Percentiles rank a stretch among this genome's conserved stretches.
phyloP scores from a whole-genome alignment of 768 basidiomycete genomes.

The Lyophyllum decastes region DNA sequence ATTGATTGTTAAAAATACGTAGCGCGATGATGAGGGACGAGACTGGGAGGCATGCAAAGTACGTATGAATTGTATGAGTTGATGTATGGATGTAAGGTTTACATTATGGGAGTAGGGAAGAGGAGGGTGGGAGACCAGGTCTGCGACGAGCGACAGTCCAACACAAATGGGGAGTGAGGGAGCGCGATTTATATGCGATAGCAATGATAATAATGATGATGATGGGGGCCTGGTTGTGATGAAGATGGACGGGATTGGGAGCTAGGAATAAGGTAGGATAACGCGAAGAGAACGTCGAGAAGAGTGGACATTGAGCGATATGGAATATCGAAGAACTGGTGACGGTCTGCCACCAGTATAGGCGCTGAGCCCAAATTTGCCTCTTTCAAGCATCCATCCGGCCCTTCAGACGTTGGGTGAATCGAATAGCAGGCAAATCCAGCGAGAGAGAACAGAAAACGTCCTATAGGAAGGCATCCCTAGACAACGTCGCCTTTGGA shows the following conservation, averaged over 20 bases:
- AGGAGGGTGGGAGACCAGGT: neutral
- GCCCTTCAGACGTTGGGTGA: neutral
- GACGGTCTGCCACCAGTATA: neutral
- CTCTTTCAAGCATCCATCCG: neutral
- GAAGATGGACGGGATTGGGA: neutral
- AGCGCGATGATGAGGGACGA: neutral
- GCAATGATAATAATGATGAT: slow-evolving; percentile 10
- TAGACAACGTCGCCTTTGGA: slow-evolving; percentile 46
- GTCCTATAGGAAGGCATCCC: slow-evolving; percentile 54
- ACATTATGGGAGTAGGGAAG: slow-evolving; percentile 5
- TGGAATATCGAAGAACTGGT: neutral
- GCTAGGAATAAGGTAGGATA: neutral
- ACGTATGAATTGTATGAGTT: slow-evolving; percentile 5
- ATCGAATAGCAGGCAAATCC: neutral
- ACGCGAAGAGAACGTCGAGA: slow-evolving; percentile 9
- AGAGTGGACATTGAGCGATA: neutral
- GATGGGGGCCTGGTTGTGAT: slow-evolving; percentile 1
- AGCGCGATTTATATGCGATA: slow-evolving; percentile 5
- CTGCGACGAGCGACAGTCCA: neutral
- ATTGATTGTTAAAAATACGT: slow-evolving; percentile 15
- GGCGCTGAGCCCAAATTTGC: neutral
- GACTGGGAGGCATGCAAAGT: slow-evolving; percentile 4
- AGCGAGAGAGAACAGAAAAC: neutral
- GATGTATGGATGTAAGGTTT: slow-evolving; percentile 7
- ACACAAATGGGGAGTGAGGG: neutral